A percentile compares a stretch with the other conserved stretches of the same genome.
Evolutionary conservation across 257 asterid species (phyloP).

Genomic region (Cruciata laevipes): DNA sequence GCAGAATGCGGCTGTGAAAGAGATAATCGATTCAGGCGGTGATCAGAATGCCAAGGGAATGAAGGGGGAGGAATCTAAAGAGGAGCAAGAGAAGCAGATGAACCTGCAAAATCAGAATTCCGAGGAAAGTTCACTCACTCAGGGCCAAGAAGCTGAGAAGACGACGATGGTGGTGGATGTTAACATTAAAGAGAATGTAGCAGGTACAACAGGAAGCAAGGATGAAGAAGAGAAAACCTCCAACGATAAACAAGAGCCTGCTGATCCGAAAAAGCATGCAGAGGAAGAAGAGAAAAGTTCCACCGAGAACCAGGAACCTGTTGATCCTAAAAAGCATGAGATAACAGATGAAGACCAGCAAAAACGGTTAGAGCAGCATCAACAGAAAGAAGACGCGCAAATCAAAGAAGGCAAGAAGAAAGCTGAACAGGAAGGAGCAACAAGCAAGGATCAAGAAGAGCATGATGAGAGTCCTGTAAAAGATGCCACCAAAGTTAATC

Average conservation of each 20-base stretch:
- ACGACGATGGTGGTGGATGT: neutral
- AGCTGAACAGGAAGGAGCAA: slow-evolving; percentile 40
- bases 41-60: slow-evolving; percentile 1
- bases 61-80: neutral
- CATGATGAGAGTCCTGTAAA: slow-evolving; percentile 41
- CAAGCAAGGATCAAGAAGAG: slow-evolving; percentile 44
- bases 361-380: slow-evolving; percentile 49
- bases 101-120: slow-evolving; percentile 27
- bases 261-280: neutral
- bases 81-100: slow-evolving; percentile 12
- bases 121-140: slow-evolving; percentile 45
- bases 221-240: neutral
- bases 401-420: slow-evolving; percentile 25
- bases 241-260: neutral
- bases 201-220: neutral
- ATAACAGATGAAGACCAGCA: slow-evolving; percentile 60
- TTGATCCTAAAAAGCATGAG: slow-evolving; percentile 23
- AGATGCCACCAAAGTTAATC: neutral
- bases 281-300: slow-evolving; percentile 12
- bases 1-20: neutral
- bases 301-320: neutral
- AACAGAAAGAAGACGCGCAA: slow-evolving; percentile 50
- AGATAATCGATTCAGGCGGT: neutral
- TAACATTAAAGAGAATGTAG: neutral
- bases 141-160: slow-evolving; percentile 30